Base-by-base conservation (phyloP, 306 rosid genomes). In the Inga laurina region DNA sequence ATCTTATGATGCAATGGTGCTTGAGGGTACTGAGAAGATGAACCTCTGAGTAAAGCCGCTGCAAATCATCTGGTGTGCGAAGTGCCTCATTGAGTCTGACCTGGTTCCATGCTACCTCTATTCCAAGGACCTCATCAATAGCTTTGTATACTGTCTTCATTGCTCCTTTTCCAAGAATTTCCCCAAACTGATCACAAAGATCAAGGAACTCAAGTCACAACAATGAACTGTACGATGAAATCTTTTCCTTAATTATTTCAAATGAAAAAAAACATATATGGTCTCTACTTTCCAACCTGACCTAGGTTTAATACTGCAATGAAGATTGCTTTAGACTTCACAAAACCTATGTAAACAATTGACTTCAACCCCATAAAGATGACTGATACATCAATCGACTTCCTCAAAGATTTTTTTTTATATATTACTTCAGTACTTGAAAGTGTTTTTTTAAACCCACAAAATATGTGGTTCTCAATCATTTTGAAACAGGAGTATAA, bases 31-130 rank as follows among this genome's bases (percentile, higher is more conserved):
- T 86, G 74, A 94, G 98, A 74, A 94, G 96, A 77, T 94, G 98
- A 89, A 94, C 97, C 86, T 94, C 98, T 19, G 97, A 93, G 88
- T 92, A 94, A 66, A 94, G 91, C 86, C 98, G 86, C 87, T 94
- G 91, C 87, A 94, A 84, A 89, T 94, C 97, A 4, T 90, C 97
- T 2, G 92, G 94, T 10, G 90, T 84, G 54, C 88, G 85, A 76
- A 94, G 93, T 21, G 92, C 96, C 61, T 91, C 91, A 0, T 85
- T 91, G 79, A 94, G 91, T 75, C 80, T 90, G 72, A 92, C 96
- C 67, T 91, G 98, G 82, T 88, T 94, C 98, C 98, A 94, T 22
- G 98, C 98, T 74, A 92, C 97, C 84, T 94, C 98, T 80, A 91
- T 86, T 72, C 98, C 98, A 74, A 91, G 91, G 72, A 89, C 84